phyloP scores from a whole-genome alignment of 192 early-diverging fungal genomes.

The Mortierella antarctica region DNA sequence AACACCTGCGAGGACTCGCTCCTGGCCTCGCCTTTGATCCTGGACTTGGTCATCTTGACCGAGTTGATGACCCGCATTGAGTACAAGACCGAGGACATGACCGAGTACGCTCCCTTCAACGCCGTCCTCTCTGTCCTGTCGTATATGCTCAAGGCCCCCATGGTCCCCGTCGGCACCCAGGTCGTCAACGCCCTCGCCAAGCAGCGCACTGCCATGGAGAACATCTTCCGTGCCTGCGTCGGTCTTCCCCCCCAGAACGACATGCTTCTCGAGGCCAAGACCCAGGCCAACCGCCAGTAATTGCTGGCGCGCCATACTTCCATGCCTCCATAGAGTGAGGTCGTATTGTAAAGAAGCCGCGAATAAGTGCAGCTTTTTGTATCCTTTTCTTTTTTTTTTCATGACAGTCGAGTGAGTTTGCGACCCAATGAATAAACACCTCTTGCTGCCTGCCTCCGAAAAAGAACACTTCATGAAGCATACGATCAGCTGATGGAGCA shows the following conservation, averaged over 20 bases:
- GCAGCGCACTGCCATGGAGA: conserved; percentile 97
- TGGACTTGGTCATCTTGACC: conserved; percentile 94
- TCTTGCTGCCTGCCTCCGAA: no score
- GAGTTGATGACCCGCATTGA: conserved; percentile 97
- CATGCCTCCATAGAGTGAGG: neutral
- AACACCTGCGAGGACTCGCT: conserved; percentile 99
- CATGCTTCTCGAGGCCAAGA: conserved; percentile 95
- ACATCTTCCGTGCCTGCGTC: conserved; percentile 96
- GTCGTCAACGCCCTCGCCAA: conserved; percentile 96
- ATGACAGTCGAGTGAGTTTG: neutral
- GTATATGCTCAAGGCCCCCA: conserved; percentile 97
- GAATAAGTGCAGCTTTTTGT: conserved; percentile 13
- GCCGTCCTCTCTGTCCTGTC: conserved; percentile 91
- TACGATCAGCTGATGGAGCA: no score
- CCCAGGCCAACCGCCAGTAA: conserved; percentile 53
- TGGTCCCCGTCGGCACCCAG: conserved; percentile 92
- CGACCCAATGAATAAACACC: no score
- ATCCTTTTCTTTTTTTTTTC: neutral
- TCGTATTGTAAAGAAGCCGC: neutral
- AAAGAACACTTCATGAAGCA: no score
- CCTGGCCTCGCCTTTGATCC: conserved; percentile 95
- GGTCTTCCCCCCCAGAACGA: conserved; percentile 96
- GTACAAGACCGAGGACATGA: conserved; percentile 85
- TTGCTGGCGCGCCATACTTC: neutral
- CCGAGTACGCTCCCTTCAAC: conserved; percentile 89